Conservation (phyloP, 2,329 filamentous ascomycete genomes). For the Rasamsonia emersonii region DNA sequence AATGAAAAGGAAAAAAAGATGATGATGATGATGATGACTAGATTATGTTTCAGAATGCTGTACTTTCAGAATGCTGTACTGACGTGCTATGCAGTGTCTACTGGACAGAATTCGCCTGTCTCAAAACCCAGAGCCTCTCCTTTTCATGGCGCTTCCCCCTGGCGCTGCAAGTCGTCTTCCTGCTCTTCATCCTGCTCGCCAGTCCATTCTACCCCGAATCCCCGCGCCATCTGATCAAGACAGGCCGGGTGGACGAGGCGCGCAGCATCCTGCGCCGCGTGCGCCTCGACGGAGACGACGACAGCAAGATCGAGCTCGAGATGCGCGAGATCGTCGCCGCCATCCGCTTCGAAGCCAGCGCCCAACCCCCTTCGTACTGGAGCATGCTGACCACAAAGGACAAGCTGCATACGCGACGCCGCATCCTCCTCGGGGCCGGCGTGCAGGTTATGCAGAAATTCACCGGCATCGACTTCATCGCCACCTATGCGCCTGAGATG, state of each 20-base stretch:
- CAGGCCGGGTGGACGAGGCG: conserved; percentile 26
- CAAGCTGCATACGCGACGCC: conserved; percentile 32
- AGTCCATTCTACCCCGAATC: conserved; percentile 27
- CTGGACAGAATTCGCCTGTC: conserved; percentile 21
- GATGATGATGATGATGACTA: not conserved
- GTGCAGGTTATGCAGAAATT: conserved; percentile 43
- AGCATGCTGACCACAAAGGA: conserved; percentile 29
- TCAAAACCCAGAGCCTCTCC: conserved; percentile 18
- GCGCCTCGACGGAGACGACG: conserved; percentile 21
- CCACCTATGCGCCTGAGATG: conserved; percentile 36
- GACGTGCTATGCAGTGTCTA: conserved; percentile 13
- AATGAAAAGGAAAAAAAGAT: not conserved
- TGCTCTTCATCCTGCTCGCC: conserved; percentile 30
- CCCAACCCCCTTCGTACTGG: conserved; percentile 30
- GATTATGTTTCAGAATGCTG: not conserved
- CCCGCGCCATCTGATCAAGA: conserved; percentile 30
- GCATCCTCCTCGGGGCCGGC: conserved; percentile 40
- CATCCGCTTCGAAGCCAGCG: conserved; percentile 27
- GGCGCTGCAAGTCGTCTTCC: conserved; percentile 51
- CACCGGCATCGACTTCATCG: conserved; percentile 41
- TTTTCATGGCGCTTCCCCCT: conserved; percentile 55
- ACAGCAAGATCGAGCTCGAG: conserved; percentile 32
- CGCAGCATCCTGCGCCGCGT: conserved; percentile 24
- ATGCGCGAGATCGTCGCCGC: conserved; percentile 33
- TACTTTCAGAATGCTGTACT: not conserved